Evolutionary conservation across 768 basidiomycete genomes (phyloP), one percentile per base, ranked within the genome.

Genomic region (Kwoniella heveanensis): DNA sequence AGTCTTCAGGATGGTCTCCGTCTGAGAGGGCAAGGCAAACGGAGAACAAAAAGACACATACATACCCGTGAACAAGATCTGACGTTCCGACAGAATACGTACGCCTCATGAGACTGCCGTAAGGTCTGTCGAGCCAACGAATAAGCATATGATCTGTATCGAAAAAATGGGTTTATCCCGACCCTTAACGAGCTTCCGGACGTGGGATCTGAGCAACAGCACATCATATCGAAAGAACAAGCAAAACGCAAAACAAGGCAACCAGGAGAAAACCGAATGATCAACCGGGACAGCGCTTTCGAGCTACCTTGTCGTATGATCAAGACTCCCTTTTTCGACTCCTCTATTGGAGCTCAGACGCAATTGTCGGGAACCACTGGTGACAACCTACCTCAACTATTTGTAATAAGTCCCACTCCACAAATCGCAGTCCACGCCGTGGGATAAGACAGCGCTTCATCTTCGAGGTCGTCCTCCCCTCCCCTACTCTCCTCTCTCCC

Each of bases 371-470:
- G 27, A 24, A 50, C 22, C 22, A 22, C 15, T 22, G 49, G 27
- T 50, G 49, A 50, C 24, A 25, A 29, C 49, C 39, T 44, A 24
- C 49, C 49, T n/a, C n/a, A n/a, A n/a, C n/a, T 29, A 24, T 24
- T 50, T 19, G 15, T 4, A 50, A 50, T 50, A 29, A 29, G 49
- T 25, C 27, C 19, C 27, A 24, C 27, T 50, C 49, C 24, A 29
- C 27, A 24, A 50, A 50, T 50, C 49, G 24, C 49, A 50, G 19
- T 50, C 49, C 4, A 24, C 49, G 49, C 47, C n/a, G n/a, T n/a
- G n/a, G n/a, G n/a, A n/a, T n/a, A n/a, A n/a, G n/a, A n/a, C n/a
- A n/a, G 5, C 24, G 10, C 24, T 29, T 29, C 49, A 25, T 15
- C 24, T 19, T 24, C 49, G 15, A 50, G 22, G 22, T 24, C 49